Percentiles rank a stretch among this genome's conserved stretches.
These are phyloP conservation scores for Apiospora sp. DNA, from an alignment of 2,329 filamentous ascomycete species.

Conservation along the genomic window DNA sequence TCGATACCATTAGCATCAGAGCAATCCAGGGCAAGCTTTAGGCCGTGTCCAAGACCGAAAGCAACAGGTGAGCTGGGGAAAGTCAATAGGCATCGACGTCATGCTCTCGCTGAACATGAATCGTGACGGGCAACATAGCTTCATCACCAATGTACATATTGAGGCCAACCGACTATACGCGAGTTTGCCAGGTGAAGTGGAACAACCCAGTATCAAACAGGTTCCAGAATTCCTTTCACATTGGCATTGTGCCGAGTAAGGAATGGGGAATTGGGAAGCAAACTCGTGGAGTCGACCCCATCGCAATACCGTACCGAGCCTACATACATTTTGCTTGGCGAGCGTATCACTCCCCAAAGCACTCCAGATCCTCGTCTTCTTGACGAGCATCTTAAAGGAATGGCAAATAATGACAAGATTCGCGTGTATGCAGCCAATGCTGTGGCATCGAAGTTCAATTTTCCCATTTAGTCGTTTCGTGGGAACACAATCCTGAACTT, in stretches of 20 bases:
- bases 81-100: not conserved
- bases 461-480: not conserved
- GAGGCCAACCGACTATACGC: not conserved
- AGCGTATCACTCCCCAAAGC: not conserved
- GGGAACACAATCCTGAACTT: not conserved
- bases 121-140: not conserved
- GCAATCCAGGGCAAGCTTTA: not conserved
- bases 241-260: not conserved
- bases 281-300: not conserved
- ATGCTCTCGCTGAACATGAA: not conserved
- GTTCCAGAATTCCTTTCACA: not conserved
- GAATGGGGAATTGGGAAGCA: not conserved
- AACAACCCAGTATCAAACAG: not conserved
- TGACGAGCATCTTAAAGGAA: not conserved
- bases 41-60: slow-evolving; percentile 2
- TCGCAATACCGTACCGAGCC: not conserved
- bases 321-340: not conserved
- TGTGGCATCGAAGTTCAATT: not conserved
- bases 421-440: not conserved
- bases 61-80: slow-evolving; percentile 2
- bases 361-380: not conserved
- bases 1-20: not conserved
- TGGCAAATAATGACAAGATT: not conserved
- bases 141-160: not conserved
- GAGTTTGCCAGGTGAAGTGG: not conserved